phyloP scores from a whole-genome alignment of 352 stramenopile species.

The Globisporangium paddicum region DNA sequence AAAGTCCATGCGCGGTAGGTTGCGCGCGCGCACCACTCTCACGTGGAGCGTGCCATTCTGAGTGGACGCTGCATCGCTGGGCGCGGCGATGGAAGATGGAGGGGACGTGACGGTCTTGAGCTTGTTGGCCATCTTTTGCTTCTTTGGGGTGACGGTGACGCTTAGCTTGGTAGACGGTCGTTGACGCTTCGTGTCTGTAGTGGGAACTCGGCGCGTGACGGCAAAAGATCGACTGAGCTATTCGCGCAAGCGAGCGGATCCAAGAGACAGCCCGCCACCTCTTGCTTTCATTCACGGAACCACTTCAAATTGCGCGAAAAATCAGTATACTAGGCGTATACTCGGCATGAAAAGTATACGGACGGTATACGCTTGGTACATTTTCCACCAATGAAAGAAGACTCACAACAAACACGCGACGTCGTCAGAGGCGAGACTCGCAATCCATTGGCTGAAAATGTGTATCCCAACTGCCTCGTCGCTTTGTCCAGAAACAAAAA shows the following conservation, averaged over 20 bases:
- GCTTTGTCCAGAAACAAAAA: conserved; percentile 6
- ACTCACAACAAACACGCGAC: neutral
- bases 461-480: neutral
- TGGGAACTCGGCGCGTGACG: conserved; percentile 4
- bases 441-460: conserved; percentile 10
- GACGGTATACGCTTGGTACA: neutral
- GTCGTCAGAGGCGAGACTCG: conserved; percentile 2
- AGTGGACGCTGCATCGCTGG: neutral
- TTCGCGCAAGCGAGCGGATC: neutral
- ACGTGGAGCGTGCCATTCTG: conserved; percentile 74
- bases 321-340: neutral
- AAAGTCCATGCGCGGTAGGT: conserved; percentile 74
- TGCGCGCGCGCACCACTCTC: conserved; percentile 50
- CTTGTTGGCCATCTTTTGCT: conserved; percentile 4
- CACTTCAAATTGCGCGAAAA: conserved; percentile 3
- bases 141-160: neutral
- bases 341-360: neutral
- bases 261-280: conserved; percentile 10
- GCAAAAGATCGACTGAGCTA: conserved; percentile 11
- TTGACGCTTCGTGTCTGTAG: neutral
- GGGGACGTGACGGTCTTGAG: conserved; percentile 5
- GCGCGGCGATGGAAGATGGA: neutral
- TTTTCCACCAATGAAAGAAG: neutral
- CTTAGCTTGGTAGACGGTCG: neutral
- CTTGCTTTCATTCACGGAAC: neutral